phyloP scores from a whole-genome alignment of 805 yeast species.

The Starmerella bombi region DNA sequence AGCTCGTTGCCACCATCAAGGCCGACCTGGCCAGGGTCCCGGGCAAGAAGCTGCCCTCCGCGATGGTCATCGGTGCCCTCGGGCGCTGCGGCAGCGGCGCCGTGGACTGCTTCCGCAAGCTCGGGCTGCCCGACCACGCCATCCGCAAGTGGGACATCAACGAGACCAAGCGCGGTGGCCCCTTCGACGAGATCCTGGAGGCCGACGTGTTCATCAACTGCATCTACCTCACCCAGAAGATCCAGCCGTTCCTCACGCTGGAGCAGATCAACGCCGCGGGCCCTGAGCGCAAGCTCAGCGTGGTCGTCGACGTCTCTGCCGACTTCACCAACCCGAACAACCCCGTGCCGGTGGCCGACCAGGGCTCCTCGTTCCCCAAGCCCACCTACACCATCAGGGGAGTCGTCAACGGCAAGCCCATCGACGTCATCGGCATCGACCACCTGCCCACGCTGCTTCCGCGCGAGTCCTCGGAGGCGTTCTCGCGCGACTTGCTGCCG shows the following conservation, averaged over 20 bases:
- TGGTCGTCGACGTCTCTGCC: conserved; percentile 95
- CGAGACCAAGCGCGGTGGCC: conserved; percentile 95
- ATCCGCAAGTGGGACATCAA: conserved; percentile 91
- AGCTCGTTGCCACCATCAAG: conserved; percentile 59
- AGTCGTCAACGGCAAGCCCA: conserved; percentile 65
- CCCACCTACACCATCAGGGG: conserved; percentile 74
- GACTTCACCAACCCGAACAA: conserved; percentile 98
- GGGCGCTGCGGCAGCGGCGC: conserved; percentile 99
- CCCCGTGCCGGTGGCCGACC: conserved; percentile 86
- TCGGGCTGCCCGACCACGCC: conserved; percentile 76
- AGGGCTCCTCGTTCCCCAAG: conserved; percentile 79
- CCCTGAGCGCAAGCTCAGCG: conserved; percentile 59
- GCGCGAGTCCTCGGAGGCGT: conserved; percentile 91
- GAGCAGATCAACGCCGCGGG: conserved; percentile 46
- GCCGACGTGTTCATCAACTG: conserved; percentile 91
- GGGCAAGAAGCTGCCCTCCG: conserved; percentile 46
- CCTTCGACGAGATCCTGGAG: conserved; percentile 79
- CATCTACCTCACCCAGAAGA: conserved; percentile 84
- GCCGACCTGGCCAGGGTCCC: conserved; percentile 41
- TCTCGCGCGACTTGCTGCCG: conserved; percentile 77
- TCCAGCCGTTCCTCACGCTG: conserved; percentile 74
- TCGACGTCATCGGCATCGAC: conserved; percentile 89
- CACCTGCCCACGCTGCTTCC: conserved; percentile 93
- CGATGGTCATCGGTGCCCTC: conserved; percentile 86
- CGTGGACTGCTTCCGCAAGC: conserved; percentile 61